Evolutionary conservation across 768 basidiomycete genomes (phyloP), one percentile per base, ranked within the genome.

Genomic region (Termitomyces sp.): DNA sequence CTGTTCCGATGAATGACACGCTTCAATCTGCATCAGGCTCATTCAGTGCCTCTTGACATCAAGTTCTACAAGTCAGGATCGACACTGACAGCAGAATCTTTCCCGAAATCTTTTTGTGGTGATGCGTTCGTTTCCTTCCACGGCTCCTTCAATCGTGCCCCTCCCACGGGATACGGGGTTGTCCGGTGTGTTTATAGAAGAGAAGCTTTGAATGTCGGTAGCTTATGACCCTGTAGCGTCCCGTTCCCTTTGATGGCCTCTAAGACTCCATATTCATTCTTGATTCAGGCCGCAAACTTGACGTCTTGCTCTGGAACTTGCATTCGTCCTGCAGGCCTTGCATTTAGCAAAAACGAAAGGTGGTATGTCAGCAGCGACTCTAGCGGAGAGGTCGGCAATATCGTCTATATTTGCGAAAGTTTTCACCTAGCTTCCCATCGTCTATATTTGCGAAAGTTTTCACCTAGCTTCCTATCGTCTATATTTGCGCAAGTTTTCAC

Each of bases 121-220:
- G 70, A 77, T 52, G 73, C 75, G 1, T 75, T 78, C 59, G 74
- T 77, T n/a, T 75, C 75, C 1, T 78, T 79, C 69, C 77, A 74
- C 50, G 78, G 78, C 3, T 77, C 75, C 5, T 76, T 75, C 51
- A 53, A 78, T 44, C 65, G 77, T 7, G 60, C 58, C 8, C 77
- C 76, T 14, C 77, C 77, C 3, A 78, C 77, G 4, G 78, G 78
- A 7, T 80, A 80, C 56, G 75, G 75, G n/a, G 74, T 80, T 29
- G 72, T 78, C 12, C 67, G 65, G 77, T 78, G 43, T 54, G 63
- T 53, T 21, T 12, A 17, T 1, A 23, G 19, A 43, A 16, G 42
- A n/a, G 6, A 9, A 8, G 11, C n/a, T n/a, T 31, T n/a, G 17
- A 21, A 29, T 23, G 9, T 6, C 9, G 25, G 31, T 25, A 53